Evolutionary conservation across 139 green algal species (phyloP), one percentile per base, ranked within the genome.

Genomic region (Micromonas commoda): DNA sequence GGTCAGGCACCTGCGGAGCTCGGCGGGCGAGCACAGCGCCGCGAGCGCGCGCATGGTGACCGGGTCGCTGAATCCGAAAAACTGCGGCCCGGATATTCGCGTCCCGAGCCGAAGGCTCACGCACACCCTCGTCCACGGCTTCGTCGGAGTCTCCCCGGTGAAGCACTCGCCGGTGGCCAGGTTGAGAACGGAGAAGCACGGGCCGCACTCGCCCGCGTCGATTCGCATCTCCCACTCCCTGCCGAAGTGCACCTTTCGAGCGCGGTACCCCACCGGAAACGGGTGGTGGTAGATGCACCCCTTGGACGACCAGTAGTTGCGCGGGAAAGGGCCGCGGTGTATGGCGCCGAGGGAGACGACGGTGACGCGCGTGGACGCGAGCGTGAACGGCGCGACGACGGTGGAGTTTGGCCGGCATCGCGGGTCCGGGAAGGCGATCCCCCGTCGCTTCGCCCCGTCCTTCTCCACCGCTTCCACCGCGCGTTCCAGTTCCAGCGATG

Each of bases 211-310:
- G 0, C 84, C 78, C 21, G 37, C 63, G 32, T 81, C 75, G 3
- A 90, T 88, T 20, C 21, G 13, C 82, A 87, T 87, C 37, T 82
- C 80, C 13, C 71, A 90, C 0, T 26, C 64, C 16, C 79, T 65
- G 20, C 80, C 82, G 82, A 87, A 88, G 38, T 71, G 2, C 24
- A 61, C 32, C 73, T 88, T 88, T 34, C 61, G 80, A 37, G 86
- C 86, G 1, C 68, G 34, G 77, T 88, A 90, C 0, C 86, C 86
- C 29, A 86, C 77, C 1, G 85, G 82, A 64, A 89, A 90, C 20
- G 86, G 77, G 35, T 90, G 86, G 57, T 88, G 86, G 66, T 80
- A 87, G 13, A 85, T 65, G 78, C 84, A 88, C 53, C 86, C 82
- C 5, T 37, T 51, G 0, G 69, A 82, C 21, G 77, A 86, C 86